phyloP scores from a whole-genome alignment of 306 rosid genomes.

The Pachyrhizus erosus region DNA sequence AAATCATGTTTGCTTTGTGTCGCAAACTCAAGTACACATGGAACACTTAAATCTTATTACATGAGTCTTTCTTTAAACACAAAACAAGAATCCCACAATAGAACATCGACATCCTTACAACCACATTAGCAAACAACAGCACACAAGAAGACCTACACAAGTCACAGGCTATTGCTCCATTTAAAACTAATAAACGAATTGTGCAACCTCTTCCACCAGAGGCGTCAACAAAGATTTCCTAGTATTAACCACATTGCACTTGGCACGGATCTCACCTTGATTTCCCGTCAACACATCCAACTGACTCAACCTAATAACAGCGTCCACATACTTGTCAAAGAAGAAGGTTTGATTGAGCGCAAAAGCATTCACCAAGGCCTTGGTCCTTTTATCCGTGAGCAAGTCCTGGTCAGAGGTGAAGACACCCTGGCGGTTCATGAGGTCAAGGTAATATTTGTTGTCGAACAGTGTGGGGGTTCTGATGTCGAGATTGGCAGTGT shows the following conservation, averaged over 20 bases:
- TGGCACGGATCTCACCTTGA: slow-evolving; percentile 62
- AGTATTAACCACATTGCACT: slow-evolving; percentile 58
- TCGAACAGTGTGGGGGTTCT: slow-evolving; percentile 61
- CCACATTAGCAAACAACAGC: background rate
- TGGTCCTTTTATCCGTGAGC: slow-evolving; percentile 42
- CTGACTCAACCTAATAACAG: slow-evolving; percentile 64
- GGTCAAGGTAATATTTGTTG: slow-evolving; percentile 63
- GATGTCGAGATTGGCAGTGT: slow-evolving; percentile 52
- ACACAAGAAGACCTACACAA: background rate
- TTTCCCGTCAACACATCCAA: slow-evolving; percentile 58
- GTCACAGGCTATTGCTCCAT: background rate
- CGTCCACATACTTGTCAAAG: slow-evolving; percentile 58
- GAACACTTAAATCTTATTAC: background rate
- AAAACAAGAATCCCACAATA: background rate
- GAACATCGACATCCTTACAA: background rate
- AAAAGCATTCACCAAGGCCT: slow-evolving; percentile 54
- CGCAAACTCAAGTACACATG: too few species aligned
- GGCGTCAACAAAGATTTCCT: slow-evolving; percentile 12
- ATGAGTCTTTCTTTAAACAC: background rate
- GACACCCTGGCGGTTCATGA: slow-evolving; percentile 63
- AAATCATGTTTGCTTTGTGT: too few species aligned
- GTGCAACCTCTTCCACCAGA: slow-evolving; percentile 43
- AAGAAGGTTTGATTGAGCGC: slow-evolving; percentile 53
- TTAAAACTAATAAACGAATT: slow-evolving; percentile 6
- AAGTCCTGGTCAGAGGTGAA: slow-evolving; percentile 76